Conservation (phyloP, 1,139 yeast genomes). For the Candida labiduridarum region DNA sequence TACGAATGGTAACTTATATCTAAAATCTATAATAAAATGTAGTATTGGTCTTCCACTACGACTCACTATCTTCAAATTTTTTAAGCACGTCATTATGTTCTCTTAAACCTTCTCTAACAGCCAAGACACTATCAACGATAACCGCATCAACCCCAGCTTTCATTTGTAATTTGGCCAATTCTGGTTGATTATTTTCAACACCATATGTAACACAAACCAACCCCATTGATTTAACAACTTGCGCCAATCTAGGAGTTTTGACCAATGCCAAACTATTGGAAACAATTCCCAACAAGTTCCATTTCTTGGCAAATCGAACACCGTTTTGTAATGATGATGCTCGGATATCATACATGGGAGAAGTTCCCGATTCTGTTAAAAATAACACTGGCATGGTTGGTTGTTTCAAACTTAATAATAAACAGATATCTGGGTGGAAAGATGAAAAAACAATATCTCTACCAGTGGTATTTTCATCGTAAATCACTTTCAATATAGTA, state of each 20-base stretch:
- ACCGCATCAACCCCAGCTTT: constrained; percentile 97
- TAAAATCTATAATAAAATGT: neutral
- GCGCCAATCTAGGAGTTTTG: constrained; percentile 84
- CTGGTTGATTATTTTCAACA: constrained; percentile 80
- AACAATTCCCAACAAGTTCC: constrained; percentile 93
- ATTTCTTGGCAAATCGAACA: constrained; percentile 83
- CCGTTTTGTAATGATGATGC: constrained; percentile 91
- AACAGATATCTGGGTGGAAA: constrained; percentile 92
- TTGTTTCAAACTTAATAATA: constrained; percentile 84
- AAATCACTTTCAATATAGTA: constrained; percentile 77
- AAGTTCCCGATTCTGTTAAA: constrained; percentile 86
- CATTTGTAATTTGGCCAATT: constrained; percentile 82
- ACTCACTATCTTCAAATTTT: constrained; percentile 17
- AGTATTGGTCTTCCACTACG: constrained; percentile 1
- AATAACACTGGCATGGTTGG: constrained; percentile 90
- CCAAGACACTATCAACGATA: constrained; percentile 91
- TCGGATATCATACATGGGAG: constrained; percentile 82
- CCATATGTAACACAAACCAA: constrained; percentile 96
- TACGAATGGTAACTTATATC: too few relatives aligned
- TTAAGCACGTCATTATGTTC: constrained; percentile 28
- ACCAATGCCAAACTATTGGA: constrained; percentile 86
- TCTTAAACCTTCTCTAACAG: constrained; percentile 82
- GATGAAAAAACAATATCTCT: constrained; percentile 90
- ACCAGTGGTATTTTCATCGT: constrained; percentile 71
- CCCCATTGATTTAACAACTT: constrained; percentile 87